Evolutionary conservation across 257 asterid species (phyloP).

Genomic region (Voacanga thouarsii): DNA sequence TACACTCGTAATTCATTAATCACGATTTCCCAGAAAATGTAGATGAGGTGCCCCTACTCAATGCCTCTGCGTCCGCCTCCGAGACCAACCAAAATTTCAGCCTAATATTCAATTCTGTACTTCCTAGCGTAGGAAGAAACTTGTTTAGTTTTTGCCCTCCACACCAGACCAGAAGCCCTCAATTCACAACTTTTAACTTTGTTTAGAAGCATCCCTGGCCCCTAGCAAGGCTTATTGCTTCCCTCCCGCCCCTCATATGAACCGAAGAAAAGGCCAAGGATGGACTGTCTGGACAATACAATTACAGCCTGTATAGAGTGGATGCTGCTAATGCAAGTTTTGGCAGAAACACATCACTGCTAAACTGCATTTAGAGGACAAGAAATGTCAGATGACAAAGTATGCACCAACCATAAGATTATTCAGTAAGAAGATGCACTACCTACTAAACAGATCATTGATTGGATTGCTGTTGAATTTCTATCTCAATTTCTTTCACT

Average conservation of each 20-base stretch:
- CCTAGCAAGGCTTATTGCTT: not conserved
- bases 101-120: not conserved
- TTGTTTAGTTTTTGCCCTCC: not conserved
- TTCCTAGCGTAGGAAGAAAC: not conserved
- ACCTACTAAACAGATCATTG: slow-evolving; percentile 1
- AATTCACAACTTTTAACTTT: not conserved
- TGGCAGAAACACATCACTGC: too few relatives aligned
- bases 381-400: not conserved
- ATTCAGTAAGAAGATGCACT: not conserved
- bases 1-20: too few relatives aligned
- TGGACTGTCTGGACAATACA: not conserved
- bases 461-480: slow-evolving; percentile 12
- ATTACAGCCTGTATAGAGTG: too few relatives aligned
- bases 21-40: not conserved
- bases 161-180: not conserved
- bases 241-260: not conserved
- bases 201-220: not conserved
- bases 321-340: too few relatives aligned
- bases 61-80: not conserved
- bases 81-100: not conserved
- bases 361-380: slow-evolving; percentile 1
- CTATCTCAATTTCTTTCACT: slow-evolving; percentile 26
- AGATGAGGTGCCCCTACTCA: not conserved
- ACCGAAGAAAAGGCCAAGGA: not conserved
- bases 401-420: not conserved